Evolutionary conservation across 257 asterid genomes (phyloP), one percentile per base, ranked within the genome.

Genomic region (Forsythia viridissima): DNA sequence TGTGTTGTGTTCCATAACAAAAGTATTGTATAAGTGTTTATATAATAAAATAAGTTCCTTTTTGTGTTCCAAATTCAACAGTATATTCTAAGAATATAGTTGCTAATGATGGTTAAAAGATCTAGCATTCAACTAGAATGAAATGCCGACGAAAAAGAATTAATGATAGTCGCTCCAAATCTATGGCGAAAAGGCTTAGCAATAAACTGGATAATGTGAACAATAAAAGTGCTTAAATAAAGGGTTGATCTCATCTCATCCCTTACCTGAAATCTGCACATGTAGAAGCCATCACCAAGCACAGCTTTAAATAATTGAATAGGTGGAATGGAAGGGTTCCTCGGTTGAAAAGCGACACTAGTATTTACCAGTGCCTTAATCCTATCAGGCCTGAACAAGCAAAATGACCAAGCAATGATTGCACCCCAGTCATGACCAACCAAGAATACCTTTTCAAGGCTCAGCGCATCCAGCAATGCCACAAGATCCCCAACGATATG

Each of bases 341-440:
- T 73, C 5, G 63, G 82, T 36, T 44, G 52, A 63, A 16, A 80
- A 18, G 74, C 70, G 4, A 83, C 84, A 57, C 84, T 80, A 68
- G 74, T 39, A 59, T 80, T 83, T 37, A 80, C 87, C 77, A 83
- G 55, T 3, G 84, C 84, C 75, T 80, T 80, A 5, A 83, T 72
- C 59, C 82, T 77, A 37, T 83, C 87, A 3, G 84, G 84, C 82
- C 87, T 76, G 41, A 80, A 68, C 77, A 80, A 72, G 73, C 82
- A 68, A 38, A 83, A 52, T 11, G 44, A 34, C 87, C 84, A 83
- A 12, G 87, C 87, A 10, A 83, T 20, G 2, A 76, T 34, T 2
- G 84, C 81, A 38, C 86, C 84, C 79, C 70, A 75, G 30, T 74
- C 83, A 75, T 80, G 83, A 2, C 83, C 83, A 10, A 80, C 83